Conservation (phyloP, 148 eudicot species). For the Nepenthes mirabilis region DNA sequence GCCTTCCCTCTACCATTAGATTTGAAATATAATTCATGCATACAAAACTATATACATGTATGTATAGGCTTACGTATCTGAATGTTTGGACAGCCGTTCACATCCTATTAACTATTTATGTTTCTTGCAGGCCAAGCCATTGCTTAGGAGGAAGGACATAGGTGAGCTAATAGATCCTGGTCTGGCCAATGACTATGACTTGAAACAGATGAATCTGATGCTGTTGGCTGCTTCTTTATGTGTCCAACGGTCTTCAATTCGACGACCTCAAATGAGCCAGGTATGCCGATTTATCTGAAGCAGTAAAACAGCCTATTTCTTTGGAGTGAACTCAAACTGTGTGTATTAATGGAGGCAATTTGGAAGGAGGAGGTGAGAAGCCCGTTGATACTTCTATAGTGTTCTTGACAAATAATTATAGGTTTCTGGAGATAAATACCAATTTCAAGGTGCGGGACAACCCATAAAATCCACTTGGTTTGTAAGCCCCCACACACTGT, state of each 20-base stretch:
- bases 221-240: constrained; percentile 59
- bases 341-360: too few species aligned
- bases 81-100: background rate
- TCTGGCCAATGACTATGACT: constrained; percentile 26
- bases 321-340: background rate
- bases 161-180: constrained; percentile 52
- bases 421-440: too few species aligned
- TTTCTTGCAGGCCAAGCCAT: constrained; percentile 47
- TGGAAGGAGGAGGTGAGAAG: too few species aligned
- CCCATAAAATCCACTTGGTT: too few species aligned
- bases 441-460: too few species aligned
- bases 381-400: too few species aligned
- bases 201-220: constrained; percentile 45
- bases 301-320: too few species aligned
- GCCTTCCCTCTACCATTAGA: background rate
- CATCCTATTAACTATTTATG: background rate
- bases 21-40: too few species aligned
- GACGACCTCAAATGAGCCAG: constrained; percentile 78
- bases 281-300: constrained; percentile 10
- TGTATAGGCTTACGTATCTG: background rate
- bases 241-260: constrained; percentile 58
- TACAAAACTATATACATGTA: background rate
- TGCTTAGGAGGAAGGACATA: constrained; percentile 40
- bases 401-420: too few species aligned
- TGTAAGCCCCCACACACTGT: too few species aligned